phyloP scores from a whole-genome alignment of 2,329 filamentous ascomycete genomes.

The Boeremia exigua region DNA sequence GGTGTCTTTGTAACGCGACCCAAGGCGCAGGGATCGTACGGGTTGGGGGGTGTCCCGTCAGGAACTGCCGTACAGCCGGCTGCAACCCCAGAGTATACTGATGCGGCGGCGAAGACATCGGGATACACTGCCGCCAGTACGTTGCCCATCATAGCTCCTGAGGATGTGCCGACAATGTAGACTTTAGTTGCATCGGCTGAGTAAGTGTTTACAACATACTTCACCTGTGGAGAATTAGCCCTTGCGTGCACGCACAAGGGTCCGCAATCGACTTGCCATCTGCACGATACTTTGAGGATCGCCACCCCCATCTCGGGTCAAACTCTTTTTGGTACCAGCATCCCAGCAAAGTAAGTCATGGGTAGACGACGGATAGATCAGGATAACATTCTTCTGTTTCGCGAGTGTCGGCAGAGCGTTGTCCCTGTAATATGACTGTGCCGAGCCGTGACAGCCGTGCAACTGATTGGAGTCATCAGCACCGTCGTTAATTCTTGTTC shows the following conservation, averaged over 20 bases:
- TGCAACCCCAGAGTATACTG: slow-evolving; percentile 36
- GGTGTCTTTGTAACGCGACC: slow-evolving; percentile 25
- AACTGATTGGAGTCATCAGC: slow-evolving; percentile 29
- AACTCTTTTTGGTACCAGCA: slow-evolving; percentile 59
- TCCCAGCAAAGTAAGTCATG: slow-evolving; percentile 64
- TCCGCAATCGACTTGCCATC: slow-evolving; percentile 51
- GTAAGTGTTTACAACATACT: slow-evolving; percentile 60
- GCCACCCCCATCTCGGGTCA: slow-evolving; percentile 63
- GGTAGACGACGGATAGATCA: slow-evolving; percentile 62
- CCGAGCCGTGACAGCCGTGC: slow-evolving; percentile 48
- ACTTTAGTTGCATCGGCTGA: slow-evolving; percentile 58
- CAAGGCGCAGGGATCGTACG: slow-evolving; percentile 31
- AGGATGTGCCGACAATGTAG: slow-evolving; percentile 35
- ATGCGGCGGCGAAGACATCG: slow-evolving; percentile 34
- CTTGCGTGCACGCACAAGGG: no score
- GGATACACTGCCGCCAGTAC: slow-evolving; percentile 39
- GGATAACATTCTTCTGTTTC: slow-evolving; percentile 63
- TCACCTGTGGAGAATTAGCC: slow-evolving; percentile 33
- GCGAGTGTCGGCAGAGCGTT: slow-evolving; percentile 50
- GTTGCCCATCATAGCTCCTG: slow-evolving; percentile 44
- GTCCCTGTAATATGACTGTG: slow-evolving; percentile 31
- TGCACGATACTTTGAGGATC: slow-evolving; percentile 63
- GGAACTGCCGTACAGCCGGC: slow-evolving; percentile 40
- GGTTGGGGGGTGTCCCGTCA: slow-evolving; percentile 21
- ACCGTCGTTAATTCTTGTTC: no score